Percentiles rank a stretch among this genome's conserved stretches.
Conservation (phyloP, 352 stramenopile genomes). For the Aphanomyces astaci region DNA sequence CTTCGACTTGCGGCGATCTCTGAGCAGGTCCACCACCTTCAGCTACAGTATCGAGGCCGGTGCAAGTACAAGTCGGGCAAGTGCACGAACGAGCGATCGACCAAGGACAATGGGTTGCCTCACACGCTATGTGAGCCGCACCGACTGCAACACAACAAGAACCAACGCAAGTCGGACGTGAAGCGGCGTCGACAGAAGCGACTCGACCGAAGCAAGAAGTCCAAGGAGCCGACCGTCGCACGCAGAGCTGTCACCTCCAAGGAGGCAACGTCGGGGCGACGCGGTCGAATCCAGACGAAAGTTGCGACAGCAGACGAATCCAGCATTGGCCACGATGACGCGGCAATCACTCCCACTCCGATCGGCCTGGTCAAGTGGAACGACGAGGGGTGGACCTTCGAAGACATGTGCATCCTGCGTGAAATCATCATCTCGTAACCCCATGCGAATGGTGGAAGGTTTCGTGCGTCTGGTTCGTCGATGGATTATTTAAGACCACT, state of each 20-base stretch:
- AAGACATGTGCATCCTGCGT: slow-evolving; percentile 17
- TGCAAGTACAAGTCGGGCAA: slow-evolving; percentile 25
- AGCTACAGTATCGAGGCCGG: slow-evolving; percentile 9
- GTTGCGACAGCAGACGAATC: background rate
- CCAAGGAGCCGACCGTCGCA: no score
- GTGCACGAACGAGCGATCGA: slow-evolving; percentile 21
- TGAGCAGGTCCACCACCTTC: background rate
- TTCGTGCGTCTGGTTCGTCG: no score
- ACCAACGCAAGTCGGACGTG: slow-evolving; percentile 25
- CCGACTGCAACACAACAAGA: slow-evolving; percentile 24
- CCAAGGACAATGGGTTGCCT: slow-evolving; percentile 22
- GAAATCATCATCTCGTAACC: no score
- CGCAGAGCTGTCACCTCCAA: no score
- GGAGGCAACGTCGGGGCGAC: no score
- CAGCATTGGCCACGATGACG: background rate
- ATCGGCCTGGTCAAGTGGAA: background rate
- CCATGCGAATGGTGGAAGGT: no score
- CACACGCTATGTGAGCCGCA: slow-evolving; percentile 24
- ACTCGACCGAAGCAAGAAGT: slow-evolving; percentile 2
- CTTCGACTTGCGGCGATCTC: background rate
- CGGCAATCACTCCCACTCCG: background rate
- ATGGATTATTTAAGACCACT: no score
- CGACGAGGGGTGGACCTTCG: slow-evolving; percentile 15
- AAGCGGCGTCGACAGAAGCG: slow-evolving; percentile 18
- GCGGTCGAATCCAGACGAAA: background rate